Conservation (phyloP, 2,329 filamentous ascomycete species). For the Teratosphaeria zuluensis region DNA sequence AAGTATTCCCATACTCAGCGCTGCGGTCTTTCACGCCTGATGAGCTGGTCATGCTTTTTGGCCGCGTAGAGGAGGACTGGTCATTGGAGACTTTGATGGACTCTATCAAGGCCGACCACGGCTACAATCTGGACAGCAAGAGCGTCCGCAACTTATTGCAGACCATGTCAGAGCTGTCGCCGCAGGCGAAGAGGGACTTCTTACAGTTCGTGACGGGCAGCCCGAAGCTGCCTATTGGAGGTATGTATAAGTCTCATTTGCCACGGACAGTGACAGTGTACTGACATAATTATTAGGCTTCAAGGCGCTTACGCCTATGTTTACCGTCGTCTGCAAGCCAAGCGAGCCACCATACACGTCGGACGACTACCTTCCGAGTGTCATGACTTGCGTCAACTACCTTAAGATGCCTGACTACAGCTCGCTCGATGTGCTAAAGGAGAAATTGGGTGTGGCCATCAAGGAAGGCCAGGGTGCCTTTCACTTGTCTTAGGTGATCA, state of each 20-base stretch:
- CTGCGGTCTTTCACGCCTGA: slow-evolving; percentile 89
- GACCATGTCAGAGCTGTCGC: slow-evolving; percentile 78
- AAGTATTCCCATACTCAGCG: slow-evolving; percentile 91
- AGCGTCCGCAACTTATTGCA: slow-evolving; percentile 89
- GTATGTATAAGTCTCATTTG: slow-evolving; percentile 43
- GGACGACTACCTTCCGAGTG: slow-evolving; percentile 96
- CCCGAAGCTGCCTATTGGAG: slow-evolving; percentile 94
- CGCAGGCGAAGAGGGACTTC: slow-evolving; percentile 75
- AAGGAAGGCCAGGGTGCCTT: slow-evolving; percentile 96
- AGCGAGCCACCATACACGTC: slow-evolving; percentile 87
- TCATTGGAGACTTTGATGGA: slow-evolving; percentile 95
- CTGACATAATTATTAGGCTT: slow-evolving; percentile 54
- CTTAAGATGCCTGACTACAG: slow-evolving; percentile 95
- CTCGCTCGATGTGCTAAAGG: slow-evolving; percentile 62
- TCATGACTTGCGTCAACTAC: slow-evolving; percentile 99
- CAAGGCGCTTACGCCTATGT: slow-evolving; percentile 94
- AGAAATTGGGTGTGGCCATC: slow-evolving; percentile 75
- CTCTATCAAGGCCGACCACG: slow-evolving; percentile 96
- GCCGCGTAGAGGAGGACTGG: slow-evolving; percentile 90
- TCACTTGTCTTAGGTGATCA: slow-evolving; percentile 51
- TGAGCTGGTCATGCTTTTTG: slow-evolving; percentile 91
- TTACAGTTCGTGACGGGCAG: slow-evolving; percentile 96
- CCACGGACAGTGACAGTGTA: background rate
- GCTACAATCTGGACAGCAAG: slow-evolving; percentile 96
- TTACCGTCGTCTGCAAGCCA: slow-evolving; percentile 98